Base-by-base conservation (phyloP, 1,284 basidiomycete species). In the Macrocystidia cucumis region DNA sequence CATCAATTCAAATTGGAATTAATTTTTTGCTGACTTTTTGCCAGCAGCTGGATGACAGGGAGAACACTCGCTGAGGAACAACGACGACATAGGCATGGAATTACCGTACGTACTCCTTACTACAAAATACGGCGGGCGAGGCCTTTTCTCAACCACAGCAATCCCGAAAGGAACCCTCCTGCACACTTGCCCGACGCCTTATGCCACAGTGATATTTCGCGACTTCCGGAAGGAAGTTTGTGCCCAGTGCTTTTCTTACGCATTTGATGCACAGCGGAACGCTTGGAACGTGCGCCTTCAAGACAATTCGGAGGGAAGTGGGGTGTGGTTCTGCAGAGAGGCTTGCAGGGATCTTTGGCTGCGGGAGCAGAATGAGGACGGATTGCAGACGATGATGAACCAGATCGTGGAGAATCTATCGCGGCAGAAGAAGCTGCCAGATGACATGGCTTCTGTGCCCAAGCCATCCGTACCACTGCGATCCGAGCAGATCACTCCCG, bases 211-310 rank as follows among this genome's bases (percentile, higher is more conserved):
- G 23, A 59, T 77, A 28, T 67, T 66, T 48, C 67, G 58, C 39
- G 64, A 64, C 40, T 80, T 78, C 44, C 63, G 74, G 30, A 76
- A 72, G 49, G 77, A 78, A 50, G 74, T 78, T 34, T 82, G 78
- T 44, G 69, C 66, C 8, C 58, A 69, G 46, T 82, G 78, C 51
- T 80, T 76, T 49, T 60, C 65, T 24, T 78, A 80, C 45, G 63
- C 75, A 21, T 68, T 69, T 39, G 74, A 72, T 34, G 50, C 54
- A 24, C 47, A 55, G 17, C 54, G 54, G 43, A 61, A 54, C 32
- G 55, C 62, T 7, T 74, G 72, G 73, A 61, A 47, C 29, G 48
- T 71, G 43, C 61, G 55, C 37, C 53, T 53, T 40, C 58, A 49
- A 37, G 46, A 38, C 8, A 44, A 34, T n/a, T n/a, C n/a, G 32